These are phyloP conservation scores for Phyllosticta citrichinensis DNA, from an alignment of 2,329 filamentous ascomycete species.

Conservation along the genomic window DNA sequence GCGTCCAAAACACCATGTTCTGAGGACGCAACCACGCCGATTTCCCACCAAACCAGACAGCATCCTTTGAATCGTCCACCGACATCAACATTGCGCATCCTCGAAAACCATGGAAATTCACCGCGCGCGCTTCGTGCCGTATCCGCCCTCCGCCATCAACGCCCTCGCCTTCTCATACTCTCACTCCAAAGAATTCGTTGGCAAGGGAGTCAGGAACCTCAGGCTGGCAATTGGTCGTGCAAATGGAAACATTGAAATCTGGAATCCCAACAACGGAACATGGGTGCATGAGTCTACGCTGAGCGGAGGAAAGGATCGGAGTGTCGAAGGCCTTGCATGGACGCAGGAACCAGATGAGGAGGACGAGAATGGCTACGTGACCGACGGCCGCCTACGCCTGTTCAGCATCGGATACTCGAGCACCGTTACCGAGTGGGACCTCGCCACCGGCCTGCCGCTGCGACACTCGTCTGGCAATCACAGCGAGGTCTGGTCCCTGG, in stretches of 20 bases:
- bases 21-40: not conserved
- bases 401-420: conserved; percentile 96
- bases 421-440: conserved; percentile 89
- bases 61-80: no score
- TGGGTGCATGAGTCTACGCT: conserved; percentile 91
- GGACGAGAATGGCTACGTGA: conserved; percentile 45
- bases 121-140: conserved; percentile 91
- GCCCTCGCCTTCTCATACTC: conserved; percentile 87
- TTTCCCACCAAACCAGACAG: no score
- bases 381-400: conserved; percentile 66
- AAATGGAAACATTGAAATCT: conserved; percentile 95
- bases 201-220: conserved; percentile 15
- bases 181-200: conserved; percentile 22
- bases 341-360: conserved; percentile 73
- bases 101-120: conserved; percentile 72
- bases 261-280: conserved; percentile 68
- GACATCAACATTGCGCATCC: not conserved
- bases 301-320: conserved; percentile 71
- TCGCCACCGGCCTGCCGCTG: conserved; percentile 66
- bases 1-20: not conserved
- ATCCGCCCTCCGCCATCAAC: conserved; percentile 85
- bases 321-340: conserved; percentile 86
- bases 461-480: conserved; percentile 84
- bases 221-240: conserved; percentile 82
- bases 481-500: conserved; percentile 94